phyloP scores from a whole-genome alignment of 345 rosid species.

The Aquilaria malaccensis region DNA sequence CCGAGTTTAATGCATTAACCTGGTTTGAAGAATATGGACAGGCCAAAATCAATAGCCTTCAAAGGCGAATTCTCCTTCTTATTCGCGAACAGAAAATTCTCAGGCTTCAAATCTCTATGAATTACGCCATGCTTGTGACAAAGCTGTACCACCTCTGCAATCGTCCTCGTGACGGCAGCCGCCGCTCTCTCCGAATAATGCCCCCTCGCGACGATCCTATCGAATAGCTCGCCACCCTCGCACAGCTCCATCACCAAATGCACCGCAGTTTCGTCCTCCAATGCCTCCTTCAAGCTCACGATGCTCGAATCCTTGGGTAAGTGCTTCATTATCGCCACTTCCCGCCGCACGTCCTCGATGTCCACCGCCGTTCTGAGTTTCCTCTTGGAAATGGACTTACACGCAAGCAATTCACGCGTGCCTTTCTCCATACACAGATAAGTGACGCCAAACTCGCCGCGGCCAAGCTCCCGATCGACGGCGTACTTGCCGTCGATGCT shows the following conservation, averaged over 20 bases:
- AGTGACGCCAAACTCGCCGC: conserved; percentile 98
- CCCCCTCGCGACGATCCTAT: conserved; percentile 97
- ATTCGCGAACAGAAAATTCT: conserved; percentile 91
- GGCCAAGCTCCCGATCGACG: conserved; percentile 93
- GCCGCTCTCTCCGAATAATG: conserved; percentile 98
- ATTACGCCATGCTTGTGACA: conserved; percentile 97
- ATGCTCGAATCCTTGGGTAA: conserved; percentile 83
- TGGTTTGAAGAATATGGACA: conserved; percentile 97
- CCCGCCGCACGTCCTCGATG: conserved; percentile 86
- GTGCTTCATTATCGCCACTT: conserved; percentile 96
- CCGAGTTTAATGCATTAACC: conserved; percentile 26
- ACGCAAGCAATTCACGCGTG: conserved; percentile 75
- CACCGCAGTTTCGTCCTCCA: conserved; percentile 96
- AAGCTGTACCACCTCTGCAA: conserved; percentile 90
- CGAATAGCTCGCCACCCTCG: conserved; percentile 97
- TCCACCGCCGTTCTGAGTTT: conserved; percentile 91
- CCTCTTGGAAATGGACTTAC: conserved; percentile 95
- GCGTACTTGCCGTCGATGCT: conserved; percentile 82
- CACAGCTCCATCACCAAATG: conserved; percentile 99
- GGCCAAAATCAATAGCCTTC: conserved; percentile 97
- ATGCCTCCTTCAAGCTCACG: conserved; percentile 86
- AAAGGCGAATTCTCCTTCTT: conserved; percentile 99
- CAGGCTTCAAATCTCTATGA: conserved; percentile 98
- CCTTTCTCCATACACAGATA: conserved; percentile 85
- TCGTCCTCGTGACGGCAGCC: conserved; percentile 83